Evolutionary conservation across 345 rosid genomes (phyloP).

Genomic region (Boechera divaricarpa): DNA sequence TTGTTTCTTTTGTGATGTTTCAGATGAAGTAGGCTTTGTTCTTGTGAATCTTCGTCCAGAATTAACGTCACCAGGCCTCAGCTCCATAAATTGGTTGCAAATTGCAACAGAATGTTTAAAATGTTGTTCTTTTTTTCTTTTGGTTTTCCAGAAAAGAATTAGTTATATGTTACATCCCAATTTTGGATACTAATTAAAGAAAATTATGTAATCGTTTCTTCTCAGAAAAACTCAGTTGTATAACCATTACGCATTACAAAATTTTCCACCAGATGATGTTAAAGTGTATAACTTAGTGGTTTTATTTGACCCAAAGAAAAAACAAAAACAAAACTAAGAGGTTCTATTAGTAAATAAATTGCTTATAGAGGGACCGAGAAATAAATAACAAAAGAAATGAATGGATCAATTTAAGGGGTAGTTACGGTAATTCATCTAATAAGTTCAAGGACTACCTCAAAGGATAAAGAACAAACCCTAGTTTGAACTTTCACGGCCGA

Average conservation of each 20-base stretch:
- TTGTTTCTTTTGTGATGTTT: constrained; percentile 33
- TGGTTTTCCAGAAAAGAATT: not conserved
- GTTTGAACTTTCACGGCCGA: constrained; percentile 29
- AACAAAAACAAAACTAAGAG: not conserved
- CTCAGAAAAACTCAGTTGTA: constrained; percentile 24
- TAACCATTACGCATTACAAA: not conserved
- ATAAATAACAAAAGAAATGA: not conserved
- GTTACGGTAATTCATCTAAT: not conserved
- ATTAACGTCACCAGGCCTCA: constrained; percentile 8
- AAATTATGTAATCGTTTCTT: not conserved
- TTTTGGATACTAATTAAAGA: constrained; percentile 15
- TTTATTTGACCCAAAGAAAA: not conserved
- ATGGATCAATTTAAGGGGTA: not conserved
- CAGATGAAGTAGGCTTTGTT: constrained; percentile 37
- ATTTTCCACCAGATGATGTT: not conserved
- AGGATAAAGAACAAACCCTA: constrained; percentile 34
- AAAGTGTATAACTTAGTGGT: not conserved
- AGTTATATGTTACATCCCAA: constrained; percentile 14
- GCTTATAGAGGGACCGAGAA: constrained; percentile 2
- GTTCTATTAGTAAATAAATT: not conserved
- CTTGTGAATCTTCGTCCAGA: constrained; percentile 10
- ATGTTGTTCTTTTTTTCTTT: not conserved
- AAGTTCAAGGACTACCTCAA: not conserved
- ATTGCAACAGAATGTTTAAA: constrained; percentile 11
- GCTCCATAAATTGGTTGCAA: constrained; percentile 7